These are phyloP conservation scores for Paraphoma sp. DNA, from an alignment of 2,329 filamentous ascomycete species.

Conservation along the genomic window DNA sequence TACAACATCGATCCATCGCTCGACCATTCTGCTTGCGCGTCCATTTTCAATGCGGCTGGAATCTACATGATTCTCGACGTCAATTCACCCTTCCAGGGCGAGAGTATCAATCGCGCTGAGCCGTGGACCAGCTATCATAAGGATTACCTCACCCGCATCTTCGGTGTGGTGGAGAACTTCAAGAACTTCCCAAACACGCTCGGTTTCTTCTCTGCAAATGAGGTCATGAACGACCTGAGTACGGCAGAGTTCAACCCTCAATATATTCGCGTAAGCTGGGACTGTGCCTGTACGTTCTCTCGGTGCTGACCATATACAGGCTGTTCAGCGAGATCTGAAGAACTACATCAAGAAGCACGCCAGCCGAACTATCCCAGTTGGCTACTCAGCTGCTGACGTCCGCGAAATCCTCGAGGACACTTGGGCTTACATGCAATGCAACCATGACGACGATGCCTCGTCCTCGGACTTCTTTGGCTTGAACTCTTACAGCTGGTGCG, in stretches of 20 bases:
- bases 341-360: constrained; percentile 69
- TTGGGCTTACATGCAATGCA: constrained; percentile 78
- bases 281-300: not conserved
- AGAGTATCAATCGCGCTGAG: constrained; percentile 63
- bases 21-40: constrained; percentile 68
- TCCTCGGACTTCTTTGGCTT: constrained; percentile 78
- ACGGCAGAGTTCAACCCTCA: constrained; percentile 61
- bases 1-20: constrained; percentile 68
- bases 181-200: constrained; percentile 70
- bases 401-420: constrained; percentile 74
- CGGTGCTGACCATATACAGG: constrained; percentile 34
- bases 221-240: constrained; percentile 68
- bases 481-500: constrained; percentile 79
- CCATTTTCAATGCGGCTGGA: constrained; percentile 70
- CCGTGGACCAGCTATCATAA: constrained; percentile 63
- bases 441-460: constrained; percentile 62
- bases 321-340: constrained; percentile 71
- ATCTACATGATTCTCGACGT: constrained; percentile 73
- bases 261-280: constrained; percentile 60
- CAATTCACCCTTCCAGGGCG: constrained; percentile 64
- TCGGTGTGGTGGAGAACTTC: constrained; percentile 70
- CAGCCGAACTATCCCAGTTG: constrained; percentile 66
- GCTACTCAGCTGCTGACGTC: constrained; percentile 77
- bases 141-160: constrained; percentile 64
- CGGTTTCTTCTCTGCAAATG: constrained; percentile 72